Conservation (phyloP, 345 rosid species). For the Sisymbrium altissimum region DNA sequence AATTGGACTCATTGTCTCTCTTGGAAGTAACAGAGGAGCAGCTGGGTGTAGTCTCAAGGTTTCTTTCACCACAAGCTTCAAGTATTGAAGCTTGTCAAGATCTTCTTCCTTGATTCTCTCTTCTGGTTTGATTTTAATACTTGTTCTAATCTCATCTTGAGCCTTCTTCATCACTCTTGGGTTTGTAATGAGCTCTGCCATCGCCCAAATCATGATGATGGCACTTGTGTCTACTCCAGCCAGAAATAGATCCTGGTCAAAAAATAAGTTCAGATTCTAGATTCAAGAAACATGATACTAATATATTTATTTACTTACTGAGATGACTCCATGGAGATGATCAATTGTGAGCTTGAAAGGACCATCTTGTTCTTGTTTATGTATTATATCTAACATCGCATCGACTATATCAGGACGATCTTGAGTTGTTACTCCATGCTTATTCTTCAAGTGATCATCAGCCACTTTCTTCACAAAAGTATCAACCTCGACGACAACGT, state of each 20-base stretch:
- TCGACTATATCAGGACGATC: slow-evolving; percentile 23
- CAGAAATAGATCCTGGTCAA: slow-evolving; percentile 2
- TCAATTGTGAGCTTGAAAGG: slow-evolving; percentile 15
- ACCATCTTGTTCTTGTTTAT: neutral
- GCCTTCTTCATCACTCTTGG: slow-evolving; percentile 8
- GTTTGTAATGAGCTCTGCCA: slow-evolving; percentile 18
- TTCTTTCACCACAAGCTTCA: slow-evolving; percentile 46
- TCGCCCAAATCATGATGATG: slow-evolving; percentile 18
- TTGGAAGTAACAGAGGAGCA: slow-evolving; percentile 45
- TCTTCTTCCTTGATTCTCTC: slow-evolving; percentile 35
- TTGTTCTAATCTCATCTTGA: neutral
- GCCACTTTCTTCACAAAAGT: neutral
- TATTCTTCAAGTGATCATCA: slow-evolving; percentile 19
- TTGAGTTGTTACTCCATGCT: neutral
- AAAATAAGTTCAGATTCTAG: neutral
- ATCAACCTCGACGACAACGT: neutral
- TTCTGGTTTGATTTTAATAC: slow-evolving; percentile 20
- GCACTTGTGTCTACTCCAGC: slow-evolving; percentile 27
- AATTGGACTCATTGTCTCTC: slow-evolving; percentile 43
- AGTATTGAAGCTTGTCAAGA: slow-evolving; percentile 37
- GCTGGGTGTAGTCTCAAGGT: slow-evolving; percentile 38
- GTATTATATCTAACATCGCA: neutral
- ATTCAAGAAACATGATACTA: neutral
- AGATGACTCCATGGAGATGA: slow-evolving; percentile 14
- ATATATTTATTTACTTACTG: neutral